A percentile compares a stretch with the other conserved stretches of the same genome.
phyloP scores from a whole-genome alignment of 768 basidiomycete genomes.

The Pisolithus albus region DNA sequence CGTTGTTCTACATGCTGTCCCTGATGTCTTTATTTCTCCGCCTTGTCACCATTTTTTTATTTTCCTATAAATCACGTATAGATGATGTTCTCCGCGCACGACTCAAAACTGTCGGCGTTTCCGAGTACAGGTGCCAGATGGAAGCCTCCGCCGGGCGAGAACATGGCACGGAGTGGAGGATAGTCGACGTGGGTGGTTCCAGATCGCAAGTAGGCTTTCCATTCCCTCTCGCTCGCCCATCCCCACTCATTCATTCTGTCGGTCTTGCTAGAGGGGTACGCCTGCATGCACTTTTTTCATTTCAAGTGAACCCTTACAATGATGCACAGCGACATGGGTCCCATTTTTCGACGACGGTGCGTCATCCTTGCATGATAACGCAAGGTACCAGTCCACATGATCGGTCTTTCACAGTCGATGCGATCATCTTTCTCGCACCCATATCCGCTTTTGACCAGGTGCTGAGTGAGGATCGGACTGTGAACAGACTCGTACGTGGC shows the following conservation, averaged over 20 bases:
- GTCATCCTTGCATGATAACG: not conserved
- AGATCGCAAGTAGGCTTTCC: constrained; percentile 39
- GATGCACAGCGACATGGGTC: constrained; percentile 40
- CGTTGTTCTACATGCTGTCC: not conserved
- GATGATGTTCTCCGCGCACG: constrained; percentile 49
- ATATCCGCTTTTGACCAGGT: constrained; percentile 54
- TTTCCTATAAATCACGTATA: constrained; percentile 7
- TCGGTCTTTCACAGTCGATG: constrained; percentile 23
- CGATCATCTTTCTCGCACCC: constrained; percentile 55
- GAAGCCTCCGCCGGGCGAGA: constrained; percentile 48
- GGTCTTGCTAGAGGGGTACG: constrained; percentile 29
- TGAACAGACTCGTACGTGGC: constrained; percentile 41
- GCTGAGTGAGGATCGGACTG: constrained; percentile 43
- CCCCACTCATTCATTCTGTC: constrained; percentile 1
- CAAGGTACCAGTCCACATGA: not conserved
- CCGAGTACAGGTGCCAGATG: constrained; percentile 81
- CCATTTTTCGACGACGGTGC: constrained; percentile 50
- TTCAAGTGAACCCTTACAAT: constrained; percentile 7
- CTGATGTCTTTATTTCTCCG: not conserved
- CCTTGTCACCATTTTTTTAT: constrained; percentile 4
- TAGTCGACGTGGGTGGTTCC: constrained; percentile 49
- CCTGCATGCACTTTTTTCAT: constrained; percentile 3
- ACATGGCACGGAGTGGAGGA: constrained; percentile 48
- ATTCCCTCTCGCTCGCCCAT: not conserved
- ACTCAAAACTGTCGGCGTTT: constrained; percentile 64